Evolutionary conservation across 2,329 filamentous ascomycete species (phyloP).

Genomic region (Neonectria sp.): DNA sequence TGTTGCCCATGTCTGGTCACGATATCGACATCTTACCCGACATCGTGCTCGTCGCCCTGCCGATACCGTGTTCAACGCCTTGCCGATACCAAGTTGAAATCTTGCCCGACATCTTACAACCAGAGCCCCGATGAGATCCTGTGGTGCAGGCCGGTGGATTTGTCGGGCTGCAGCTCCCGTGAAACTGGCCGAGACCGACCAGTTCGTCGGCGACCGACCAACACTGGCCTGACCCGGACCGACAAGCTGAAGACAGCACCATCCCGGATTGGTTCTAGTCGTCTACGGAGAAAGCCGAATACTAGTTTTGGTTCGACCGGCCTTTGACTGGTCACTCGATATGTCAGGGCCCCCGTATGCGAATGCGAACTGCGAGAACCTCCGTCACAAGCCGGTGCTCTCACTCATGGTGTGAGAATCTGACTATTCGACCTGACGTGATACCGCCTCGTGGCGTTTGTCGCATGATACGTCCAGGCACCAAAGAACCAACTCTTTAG

Average conservation of each 20-base stretch:
- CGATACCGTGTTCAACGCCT: neutral
- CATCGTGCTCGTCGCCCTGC: neutral
- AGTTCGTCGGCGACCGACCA: constrained; percentile 4
- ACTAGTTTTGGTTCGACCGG: neutral
- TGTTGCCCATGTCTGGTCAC: neutral
- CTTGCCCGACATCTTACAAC: neutral
- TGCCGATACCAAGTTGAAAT: neutral
- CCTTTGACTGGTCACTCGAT: neutral
- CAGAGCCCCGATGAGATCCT: constrained; percentile 1
- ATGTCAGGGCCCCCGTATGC: neutral
- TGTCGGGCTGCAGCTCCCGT: neutral
- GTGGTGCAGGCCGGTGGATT: neutral
- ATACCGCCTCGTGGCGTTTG: neutral
- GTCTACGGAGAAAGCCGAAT: neutral
- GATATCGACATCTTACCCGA: neutral
- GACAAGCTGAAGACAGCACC: neutral
- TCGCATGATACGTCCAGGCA: neutral
- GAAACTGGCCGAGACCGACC: constrained; percentile 7
- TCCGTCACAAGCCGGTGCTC: neutral
- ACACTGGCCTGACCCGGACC: neutral
- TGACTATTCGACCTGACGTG: neutral
- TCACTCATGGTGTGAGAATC: neutral
- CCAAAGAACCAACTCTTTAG: too few relatives aligned
- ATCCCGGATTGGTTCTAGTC: neutral
- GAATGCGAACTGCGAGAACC: neutral